These are phyloP conservation scores for Suillus fuscotomentosus DNA, from an alignment of 768 basidiomycete genomes.

Conservation along the genomic window DNA sequence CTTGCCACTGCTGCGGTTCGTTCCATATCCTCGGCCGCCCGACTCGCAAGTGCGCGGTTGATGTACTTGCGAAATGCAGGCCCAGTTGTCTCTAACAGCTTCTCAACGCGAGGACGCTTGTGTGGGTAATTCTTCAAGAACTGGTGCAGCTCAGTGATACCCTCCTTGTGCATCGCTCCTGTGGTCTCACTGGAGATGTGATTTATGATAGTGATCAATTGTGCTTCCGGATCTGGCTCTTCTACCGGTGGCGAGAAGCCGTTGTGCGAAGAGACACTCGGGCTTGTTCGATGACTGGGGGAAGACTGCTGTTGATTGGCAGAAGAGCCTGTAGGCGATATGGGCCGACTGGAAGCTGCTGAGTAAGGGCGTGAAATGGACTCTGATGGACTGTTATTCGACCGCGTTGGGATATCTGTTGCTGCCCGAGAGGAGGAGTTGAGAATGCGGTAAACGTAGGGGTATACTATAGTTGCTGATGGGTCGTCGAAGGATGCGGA, in stretches of 20 bases:
- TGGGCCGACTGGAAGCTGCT: constrained; percentile 63
- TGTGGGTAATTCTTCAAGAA: constrained; percentile 91
- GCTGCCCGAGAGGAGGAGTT: constrained; percentile 58
- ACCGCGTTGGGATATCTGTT: constrained; percentile 31
- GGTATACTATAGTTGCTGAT: constrained; percentile 96
- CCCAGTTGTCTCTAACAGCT: constrained; percentile 85
- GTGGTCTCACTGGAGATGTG: constrained; percentile 89
- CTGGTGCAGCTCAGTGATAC: constrained; percentile 91
- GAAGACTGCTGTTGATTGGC: constrained; percentile 52
- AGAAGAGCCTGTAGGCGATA: constrained; percentile 71
- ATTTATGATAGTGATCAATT: constrained; percentile 77
- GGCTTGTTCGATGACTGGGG: constrained; percentile 66
- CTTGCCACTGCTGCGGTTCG: constrained; percentile 79
- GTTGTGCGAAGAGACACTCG: constrained; percentile 62
- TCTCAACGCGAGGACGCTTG: constrained; percentile 79
- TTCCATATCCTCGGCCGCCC: constrained; percentile 86
- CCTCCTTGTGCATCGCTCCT: constrained; percentile 87
- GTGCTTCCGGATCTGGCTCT: constrained; percentile 86
- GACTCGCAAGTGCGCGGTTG: constrained; percentile 79
- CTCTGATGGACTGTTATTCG: constrained; percentile 30
- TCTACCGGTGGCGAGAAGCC: constrained; percentile 54
- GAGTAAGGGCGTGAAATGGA: constrained; percentile 48
- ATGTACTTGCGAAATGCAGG: constrained; percentile 92
- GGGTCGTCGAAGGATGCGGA: constrained; percentile 91
- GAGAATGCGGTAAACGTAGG: constrained; percentile 89